Evolutionary conservation across 192 early-diverging fungal species (phyloP).

Genomic region (Coemansia sp.): DNA sequence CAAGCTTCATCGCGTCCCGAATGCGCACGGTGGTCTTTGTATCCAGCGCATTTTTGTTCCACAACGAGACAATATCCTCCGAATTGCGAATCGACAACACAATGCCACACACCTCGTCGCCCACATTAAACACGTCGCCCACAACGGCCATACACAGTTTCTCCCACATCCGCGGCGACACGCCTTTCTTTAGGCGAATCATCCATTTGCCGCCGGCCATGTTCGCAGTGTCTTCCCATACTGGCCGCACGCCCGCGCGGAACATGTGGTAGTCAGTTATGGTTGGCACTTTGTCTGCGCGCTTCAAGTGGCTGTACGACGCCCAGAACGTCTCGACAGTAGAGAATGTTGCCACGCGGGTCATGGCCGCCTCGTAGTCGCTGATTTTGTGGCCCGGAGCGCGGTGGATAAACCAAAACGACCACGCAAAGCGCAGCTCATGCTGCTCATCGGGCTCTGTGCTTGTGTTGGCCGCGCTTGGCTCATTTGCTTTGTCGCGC

Average conservation of each 20-base stretch:
- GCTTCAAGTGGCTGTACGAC: conserved; percentile 73
- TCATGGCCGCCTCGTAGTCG: conserved; percentile 88
- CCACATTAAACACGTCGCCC: conserved; percentile 88
- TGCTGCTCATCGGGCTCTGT: conserved; percentile 31
- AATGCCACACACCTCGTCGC: conserved; percentile 86
- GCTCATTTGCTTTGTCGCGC: conserved; percentile 21
- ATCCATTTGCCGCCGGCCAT: conserved; percentile 96
- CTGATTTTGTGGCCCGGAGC: conserved; percentile 78
- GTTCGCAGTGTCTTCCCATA: conserved; percentile 93
- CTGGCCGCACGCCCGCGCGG: conserved; percentile 85
- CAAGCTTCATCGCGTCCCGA: conserved; percentile 83
- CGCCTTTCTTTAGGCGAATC: conserved; percentile 86
- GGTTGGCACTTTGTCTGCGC: conserved; percentile 79
- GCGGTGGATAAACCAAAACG: conserved; percentile 95
- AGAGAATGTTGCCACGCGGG: conserved; percentile 77
- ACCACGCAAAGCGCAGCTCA: conserved; percentile 79
- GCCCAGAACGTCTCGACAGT: conserved; percentile 80
- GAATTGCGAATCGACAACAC: conserved; percentile 89
- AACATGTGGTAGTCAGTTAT: conserved; percentile 93
- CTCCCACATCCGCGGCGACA: conserved; percentile 92
- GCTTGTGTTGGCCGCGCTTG: neutral
- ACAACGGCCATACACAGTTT: conserved; percentile 81
- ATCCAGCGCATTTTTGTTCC: conserved; percentile 87
- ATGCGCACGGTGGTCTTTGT: conserved; percentile 82
- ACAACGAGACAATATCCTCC: conserved; percentile 93